Conservation (phyloP, 352 stramenopile species). For the Phytophthora kernoviae region DNA sequence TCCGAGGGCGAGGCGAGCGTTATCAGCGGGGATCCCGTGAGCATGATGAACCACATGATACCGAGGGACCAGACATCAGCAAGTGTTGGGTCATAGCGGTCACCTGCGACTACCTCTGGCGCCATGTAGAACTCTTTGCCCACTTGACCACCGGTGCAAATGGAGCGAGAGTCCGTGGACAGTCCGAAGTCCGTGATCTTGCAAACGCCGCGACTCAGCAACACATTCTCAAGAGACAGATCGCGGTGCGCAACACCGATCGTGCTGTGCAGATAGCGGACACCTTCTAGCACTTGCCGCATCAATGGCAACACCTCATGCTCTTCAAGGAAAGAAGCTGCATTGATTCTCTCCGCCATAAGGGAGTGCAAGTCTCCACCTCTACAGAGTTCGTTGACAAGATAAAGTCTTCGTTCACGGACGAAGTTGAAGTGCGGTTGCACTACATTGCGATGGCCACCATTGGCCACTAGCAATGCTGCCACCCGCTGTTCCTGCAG, state of each 20-base stretch:
- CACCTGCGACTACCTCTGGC: constrained; percentile 49
- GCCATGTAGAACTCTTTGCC: constrained; percentile 77
- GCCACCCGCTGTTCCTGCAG: constrained; percentile 29
- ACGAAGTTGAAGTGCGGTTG: constrained; percentile 30
- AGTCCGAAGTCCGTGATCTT: constrained; percentile 72
- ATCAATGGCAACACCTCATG: constrained; percentile 42
- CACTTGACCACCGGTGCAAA: constrained; percentile 39
- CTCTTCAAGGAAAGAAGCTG: constrained; percentile 17
- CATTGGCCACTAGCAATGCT: constrained; percentile 12
- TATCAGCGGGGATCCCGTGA: constrained; percentile 62
- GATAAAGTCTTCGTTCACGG: constrained; percentile 19
- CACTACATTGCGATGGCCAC: constrained; percentile 41
- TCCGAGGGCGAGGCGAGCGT: constrained; percentile 34
- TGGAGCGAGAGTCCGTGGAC: constrained; percentile 16
- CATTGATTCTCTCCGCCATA: constrained; percentile 10
- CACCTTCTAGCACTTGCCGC: constrained; percentile 41
- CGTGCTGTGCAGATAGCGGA: constrained; percentile 46
- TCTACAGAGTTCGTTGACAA: constrained; percentile 61
- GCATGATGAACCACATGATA: constrained; percentile 69
- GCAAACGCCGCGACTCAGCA: constrained; percentile 37
- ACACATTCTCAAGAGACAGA: constrained; percentile 62
- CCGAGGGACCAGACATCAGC: constrained; percentile 75
- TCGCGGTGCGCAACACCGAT: constrained; percentile 53
- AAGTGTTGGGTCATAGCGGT: constrained; percentile 45
- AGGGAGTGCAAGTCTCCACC: constrained; percentile 54